phyloP scores from a whole-genome alignment of 2,329 filamentous ascomycete genomes.

The Hyphodiscus sp. region DNA sequence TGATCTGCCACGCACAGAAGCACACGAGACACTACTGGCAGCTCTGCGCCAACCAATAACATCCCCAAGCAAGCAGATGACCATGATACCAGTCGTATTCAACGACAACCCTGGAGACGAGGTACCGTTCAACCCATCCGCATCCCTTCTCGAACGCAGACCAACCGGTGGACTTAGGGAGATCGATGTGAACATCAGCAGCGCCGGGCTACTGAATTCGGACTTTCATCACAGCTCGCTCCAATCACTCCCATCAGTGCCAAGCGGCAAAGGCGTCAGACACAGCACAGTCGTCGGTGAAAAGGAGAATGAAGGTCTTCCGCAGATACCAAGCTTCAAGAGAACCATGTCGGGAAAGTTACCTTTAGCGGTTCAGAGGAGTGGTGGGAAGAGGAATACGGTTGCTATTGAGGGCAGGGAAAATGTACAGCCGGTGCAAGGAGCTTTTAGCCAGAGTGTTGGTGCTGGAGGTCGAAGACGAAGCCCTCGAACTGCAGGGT shows the following conservation, averaged over 20 bases:
- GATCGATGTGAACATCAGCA: conserved; percentile 40
- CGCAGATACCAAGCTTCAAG: conserved; percentile 21
- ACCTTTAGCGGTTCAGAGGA: conserved; percentile 31
- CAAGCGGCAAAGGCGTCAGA: conserved; percentile 5
- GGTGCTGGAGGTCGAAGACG: conserved; percentile 2
- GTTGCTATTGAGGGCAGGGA: conserved; percentile 39
- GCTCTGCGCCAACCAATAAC: conserved; percentile 34
- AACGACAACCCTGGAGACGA: conserved; percentile 20
- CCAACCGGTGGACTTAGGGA: conserved; percentile 39
- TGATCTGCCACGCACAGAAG: conserved; percentile 68
- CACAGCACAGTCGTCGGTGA: not conserved
- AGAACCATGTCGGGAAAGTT: conserved; percentile 32
- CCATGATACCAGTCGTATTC: conserved; percentile 29
- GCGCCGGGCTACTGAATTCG: conserved; percentile 31
- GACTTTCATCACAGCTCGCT: conserved; percentile 1
- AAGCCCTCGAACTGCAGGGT: not conserved
- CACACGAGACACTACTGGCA: conserved; percentile 50
- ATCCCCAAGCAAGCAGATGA: conserved; percentile 26
- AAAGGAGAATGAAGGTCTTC: conserved; percentile 1
- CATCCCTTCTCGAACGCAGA: conserved; percentile 11
- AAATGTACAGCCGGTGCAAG: conserved; percentile 25
- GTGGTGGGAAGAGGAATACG: conserved; percentile 32
- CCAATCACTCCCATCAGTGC: not conserved
- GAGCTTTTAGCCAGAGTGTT: conserved; percentile 6
- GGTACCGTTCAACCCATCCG: conserved; percentile 13